A percentile compares a stretch with the other conserved stretches of the same genome.
Evolutionary conservation across 176 grass and related monocot species (phyloP).

Genomic region (Ensete ventricosum): DNA sequence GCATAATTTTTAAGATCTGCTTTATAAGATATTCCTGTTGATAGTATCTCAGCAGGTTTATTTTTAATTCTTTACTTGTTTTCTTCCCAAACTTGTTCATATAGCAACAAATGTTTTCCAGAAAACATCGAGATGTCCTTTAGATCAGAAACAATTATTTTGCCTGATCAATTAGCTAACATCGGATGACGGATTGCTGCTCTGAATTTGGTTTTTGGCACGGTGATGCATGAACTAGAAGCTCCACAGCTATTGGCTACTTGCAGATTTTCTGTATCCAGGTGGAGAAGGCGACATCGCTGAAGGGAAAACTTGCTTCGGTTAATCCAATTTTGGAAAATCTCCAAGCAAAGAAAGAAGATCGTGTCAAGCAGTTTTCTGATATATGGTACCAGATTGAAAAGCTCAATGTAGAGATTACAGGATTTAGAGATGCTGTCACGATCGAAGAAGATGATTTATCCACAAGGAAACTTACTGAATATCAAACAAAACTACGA

Average conservation of each 20-base stretch:
- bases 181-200: no score
- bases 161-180: no score
- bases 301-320: conserved; percentile 71
- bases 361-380: conserved; percentile 62
- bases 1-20: no score
- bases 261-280: conserved; percentile 27
- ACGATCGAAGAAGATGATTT: conserved; percentile 69
- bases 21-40: no score
- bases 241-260: not conserved
- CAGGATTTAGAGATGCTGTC: conserved; percentile 28
- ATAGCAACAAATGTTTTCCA: not conserved
- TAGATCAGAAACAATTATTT: not conserved
- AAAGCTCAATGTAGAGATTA: conserved; percentile 78
- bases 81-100: not conserved
- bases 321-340: conserved; percentile 73
- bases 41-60: not conserved
- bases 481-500: conserved; percentile 63
- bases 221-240: not conserved
- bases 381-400: conserved; percentile 67
- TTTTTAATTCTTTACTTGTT: not conserved
- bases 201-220: not conserved
- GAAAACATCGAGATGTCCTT: not conserved
- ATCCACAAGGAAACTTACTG: conserved; percentile 65
- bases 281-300: conserved; percentile 46
- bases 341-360: conserved; percentile 73